phyloP scores from a whole-genome alignment of 2,329 filamentous ascomycete genomes.

The Cladosporium sp. region DNA sequence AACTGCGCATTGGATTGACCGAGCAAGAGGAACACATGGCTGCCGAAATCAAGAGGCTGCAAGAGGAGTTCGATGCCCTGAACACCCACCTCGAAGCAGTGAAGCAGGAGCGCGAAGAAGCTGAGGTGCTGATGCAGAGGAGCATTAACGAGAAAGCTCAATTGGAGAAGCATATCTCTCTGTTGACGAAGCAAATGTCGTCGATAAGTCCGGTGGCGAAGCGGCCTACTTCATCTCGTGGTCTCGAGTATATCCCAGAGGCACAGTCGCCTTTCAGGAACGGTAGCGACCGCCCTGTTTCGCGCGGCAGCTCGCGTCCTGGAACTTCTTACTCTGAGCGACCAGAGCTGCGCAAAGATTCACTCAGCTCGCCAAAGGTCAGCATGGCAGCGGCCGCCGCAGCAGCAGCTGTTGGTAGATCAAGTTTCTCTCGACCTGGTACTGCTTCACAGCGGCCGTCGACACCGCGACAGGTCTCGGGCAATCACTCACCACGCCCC shows the following conservation, averaged over 20 bases:
- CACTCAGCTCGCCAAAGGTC: slow-evolving; percentile 5
- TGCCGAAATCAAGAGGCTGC: slow-evolving; percentile 23
- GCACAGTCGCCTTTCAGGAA: not conserved
- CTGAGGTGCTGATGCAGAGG: slow-evolving; percentile 29
- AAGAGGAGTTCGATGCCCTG: slow-evolving; percentile 27
- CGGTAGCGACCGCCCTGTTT: slow-evolving; percentile 12
- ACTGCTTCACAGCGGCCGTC: slow-evolving; percentile 9
- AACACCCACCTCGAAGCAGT: slow-evolving; percentile 27
- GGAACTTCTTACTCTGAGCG: slow-evolving; percentile 16
- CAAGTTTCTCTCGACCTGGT: not conserved
- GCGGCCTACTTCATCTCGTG: slow-evolving; percentile 25
- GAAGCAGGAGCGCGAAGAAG: slow-evolving; percentile 30
- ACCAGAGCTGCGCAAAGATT: slow-evolving; percentile 1
- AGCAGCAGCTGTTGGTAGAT: slow-evolving; percentile 14
- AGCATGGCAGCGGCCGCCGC: slow-evolving; percentile 17
- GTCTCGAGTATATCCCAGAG: slow-evolving; percentile 23
- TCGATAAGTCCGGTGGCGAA: not conserved
- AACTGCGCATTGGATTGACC: slow-evolving; percentile 5
- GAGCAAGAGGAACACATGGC: slow-evolving; percentile 10
- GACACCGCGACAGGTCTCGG: not conserved
- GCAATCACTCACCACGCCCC: not conserved
- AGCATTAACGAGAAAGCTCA: slow-evolving; percentile 33
- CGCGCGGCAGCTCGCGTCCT: slow-evolving; percentile 9
- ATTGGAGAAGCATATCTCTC: slow-evolving; percentile 33
- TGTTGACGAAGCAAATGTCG: slow-evolving; percentile 31